A percentile compares a stretch with the other conserved stretches of the same genome.
Evolutionary conservation across 2,329 filamentous ascomycete species (phyloP).

Genomic region (Microcyclospora tardicrescens): DNA sequence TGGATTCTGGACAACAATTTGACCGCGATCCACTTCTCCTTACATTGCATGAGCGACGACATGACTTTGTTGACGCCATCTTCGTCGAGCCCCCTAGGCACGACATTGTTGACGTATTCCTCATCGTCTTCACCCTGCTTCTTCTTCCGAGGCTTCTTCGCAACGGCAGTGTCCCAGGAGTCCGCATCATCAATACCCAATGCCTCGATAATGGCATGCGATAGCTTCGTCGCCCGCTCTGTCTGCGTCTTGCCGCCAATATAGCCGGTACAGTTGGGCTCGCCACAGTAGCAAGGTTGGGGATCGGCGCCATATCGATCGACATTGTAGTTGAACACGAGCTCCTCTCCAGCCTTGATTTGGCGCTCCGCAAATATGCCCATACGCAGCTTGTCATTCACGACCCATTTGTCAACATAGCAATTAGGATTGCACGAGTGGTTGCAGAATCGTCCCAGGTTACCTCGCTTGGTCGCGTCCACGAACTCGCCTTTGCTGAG

Average conservation of each 20-base stretch:
- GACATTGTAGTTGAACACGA: slow-evolving; percentile 99
- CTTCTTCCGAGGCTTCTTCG: slow-evolving; percentile 87
- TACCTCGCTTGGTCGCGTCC: slow-evolving; percentile 92
- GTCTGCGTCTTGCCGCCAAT: slow-evolving; percentile 98
- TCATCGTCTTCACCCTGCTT: slow-evolving; percentile 72
- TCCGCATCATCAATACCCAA: slow-evolving; percentile 89
- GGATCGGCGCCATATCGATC: slow-evolving; percentile 95
- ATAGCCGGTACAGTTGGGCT: slow-evolving; percentile 87
- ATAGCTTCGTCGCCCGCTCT: slow-evolving; percentile 83
- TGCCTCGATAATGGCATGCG: slow-evolving; percentile 80
- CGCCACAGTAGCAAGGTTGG: slow-evolving; percentile 91
- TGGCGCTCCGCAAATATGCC: slow-evolving; percentile 86
- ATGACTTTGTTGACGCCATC: slow-evolving; percentile 85
- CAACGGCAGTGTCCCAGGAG: slow-evolving; percentile 79
- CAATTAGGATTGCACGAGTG: slow-evolving; percentile 98
- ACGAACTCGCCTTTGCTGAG: slow-evolving; percentile 93
- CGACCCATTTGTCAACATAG: slow-evolving; percentile 99
- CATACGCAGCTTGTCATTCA: slow-evolving; percentile 95
- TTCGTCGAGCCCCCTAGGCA: slow-evolving; percentile 66
- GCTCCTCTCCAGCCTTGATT: slow-evolving; percentile 78
- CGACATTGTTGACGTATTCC: slow-evolving; percentile 83
- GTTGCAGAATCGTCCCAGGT: slow-evolving; percentile 93
- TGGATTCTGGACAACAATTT: slow-evolving; percentile 86
- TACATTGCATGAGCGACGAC: slow-evolving; percentile 92
- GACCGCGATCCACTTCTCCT: slow-evolving; percentile 98